Base-by-base conservation (phyloP, 2,329 filamentous ascomycete species). In the Phialophora expanda region DNA sequence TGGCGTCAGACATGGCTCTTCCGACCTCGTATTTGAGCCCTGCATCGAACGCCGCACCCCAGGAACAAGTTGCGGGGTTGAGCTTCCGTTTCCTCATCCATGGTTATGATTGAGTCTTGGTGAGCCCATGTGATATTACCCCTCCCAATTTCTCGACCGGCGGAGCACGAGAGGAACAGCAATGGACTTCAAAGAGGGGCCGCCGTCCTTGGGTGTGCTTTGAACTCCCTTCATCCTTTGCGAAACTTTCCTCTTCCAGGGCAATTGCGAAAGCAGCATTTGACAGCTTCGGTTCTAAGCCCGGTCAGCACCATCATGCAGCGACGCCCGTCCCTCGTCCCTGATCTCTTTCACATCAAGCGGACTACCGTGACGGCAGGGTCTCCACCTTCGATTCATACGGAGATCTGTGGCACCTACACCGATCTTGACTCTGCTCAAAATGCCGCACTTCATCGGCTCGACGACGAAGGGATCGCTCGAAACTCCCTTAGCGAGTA, bases 361-460 rank as follows among this genome's bases (percentile, higher is more conserved):
- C 64, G 64, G 64, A 66, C 59, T 6, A 66, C 60, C 20, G 55
- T 62, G 48, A 59, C 20, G 12, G 32, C 50, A 34, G 58, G 58
- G 26, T 59, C 64, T 41, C 64, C 59, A n/a, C 59, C 64, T 3
- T 59, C 55, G 12, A 62, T 62, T 55, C 60, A 34, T 17, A 66
- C 64, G n/a, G 64, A 66, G 51, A 60, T 66, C 34, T 66, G 64
- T 48, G 64, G 59, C 9, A 66, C 64, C 11, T 66, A 59, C 38
- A 66, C 64, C 20, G 54, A 58, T 32, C 54, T 66, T 2, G 64
- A 62, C 50, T 62, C 64, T 22, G 64, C 64, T 17, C 59, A 66
- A 41, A 56, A 51, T 11, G 60, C 50, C 26, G 64, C 53, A 26
- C 46, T 62, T 11, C 64, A 50, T 20, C 59, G 64, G 32, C 64